Percentiles rank a stretch among this genome's conserved stretches.
Evolutionary conservation across 2,329 filamentous ascomycete genomes (phyloP).

Genomic region (Colletotrichum chlorophyti): DNA sequence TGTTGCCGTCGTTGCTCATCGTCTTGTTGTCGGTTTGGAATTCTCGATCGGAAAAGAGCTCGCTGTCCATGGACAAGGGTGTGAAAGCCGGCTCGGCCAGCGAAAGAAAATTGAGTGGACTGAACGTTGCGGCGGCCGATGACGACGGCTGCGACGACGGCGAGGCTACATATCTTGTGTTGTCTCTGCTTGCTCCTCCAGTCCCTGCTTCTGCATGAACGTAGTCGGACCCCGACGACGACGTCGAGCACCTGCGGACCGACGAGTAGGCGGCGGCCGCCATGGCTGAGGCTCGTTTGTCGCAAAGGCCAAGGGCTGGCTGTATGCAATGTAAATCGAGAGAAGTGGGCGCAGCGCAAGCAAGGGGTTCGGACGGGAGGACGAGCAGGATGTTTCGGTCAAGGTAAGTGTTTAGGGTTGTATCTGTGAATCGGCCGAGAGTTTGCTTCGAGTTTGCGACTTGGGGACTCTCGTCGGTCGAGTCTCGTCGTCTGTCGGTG

Average conservation of each 20-base stretch:
- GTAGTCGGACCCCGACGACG: conserved; percentile 9
- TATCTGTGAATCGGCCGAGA: not conserved
- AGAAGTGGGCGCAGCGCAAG: not conserved
- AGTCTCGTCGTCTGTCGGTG: not conserved
- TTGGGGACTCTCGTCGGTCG: not conserved
- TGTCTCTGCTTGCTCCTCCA: conserved; percentile 4
- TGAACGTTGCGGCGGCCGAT: conserved; percentile 30
- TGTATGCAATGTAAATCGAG: not conserved
- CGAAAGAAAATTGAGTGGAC: conserved; percentile 29
- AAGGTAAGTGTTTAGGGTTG: no score
- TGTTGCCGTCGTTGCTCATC: not conserved
- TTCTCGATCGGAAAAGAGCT: conserved; percentile 24
- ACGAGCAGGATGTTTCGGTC: no score
- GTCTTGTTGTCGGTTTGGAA: not conserved
- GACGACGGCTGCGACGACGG: conserved; percentile 20
- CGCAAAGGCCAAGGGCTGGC: not conserved
- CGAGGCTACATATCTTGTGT: conserved; percentile 16
- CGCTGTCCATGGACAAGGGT: conserved; percentile 39
- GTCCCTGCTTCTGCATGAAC: not conserved
- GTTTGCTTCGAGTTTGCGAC: conserved; percentile 14
- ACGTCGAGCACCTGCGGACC: conserved; percentile 23
- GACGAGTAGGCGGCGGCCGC: conserved; percentile 16
- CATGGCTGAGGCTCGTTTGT: conserved; percentile 4
- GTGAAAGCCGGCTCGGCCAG: conserved; percentile 37
- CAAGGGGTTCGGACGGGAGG: no score